Base-by-base conservation (phyloP, 257 asterid species). In the Solanum pinnatisectum region DNA sequence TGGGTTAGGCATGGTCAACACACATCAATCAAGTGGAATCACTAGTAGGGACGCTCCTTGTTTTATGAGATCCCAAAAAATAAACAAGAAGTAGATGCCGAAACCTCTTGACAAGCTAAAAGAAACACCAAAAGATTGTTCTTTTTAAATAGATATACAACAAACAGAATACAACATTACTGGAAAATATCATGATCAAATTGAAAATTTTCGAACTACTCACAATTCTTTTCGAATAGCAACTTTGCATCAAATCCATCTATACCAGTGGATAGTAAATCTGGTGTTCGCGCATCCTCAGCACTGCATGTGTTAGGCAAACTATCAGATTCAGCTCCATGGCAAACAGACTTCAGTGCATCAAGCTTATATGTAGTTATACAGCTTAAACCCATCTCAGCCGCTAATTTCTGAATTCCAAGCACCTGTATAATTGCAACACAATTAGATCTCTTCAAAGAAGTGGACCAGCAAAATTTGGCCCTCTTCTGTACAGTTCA, bases 331-430 rank as follows among this genome's bases (percentile, higher is more conserved):
- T 89, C 90, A 89, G 89, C 89, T 76, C 90, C 88, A 87, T 2
- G 88, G 76, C 71, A 86, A 85, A 96, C 96, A 87, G 99, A 91
- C 93, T 93, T 97, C 67, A 94, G 94, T 9, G 98, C 99, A 87
- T 97, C 99, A 88, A 97, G 98, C 87, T 94, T 97, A 86, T 89
- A 95, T 36, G 99, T 90, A 22, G 94, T 91, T 89, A 97, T 96
- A 87, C 98, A 94, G 87, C 91, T 93, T 89, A 97, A 92, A 83
- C 93, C 95, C 96, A 97, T 83, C 88, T 97, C 99, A 90, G 96
- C 96, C 3, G 95, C 98, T 94, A 93, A 90, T 89, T 95, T 96
- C 90, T 95, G 92, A 92, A 97, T 94, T 83, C 92, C 96, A 87
- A 94, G 95, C 90, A 95, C 99, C 99, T 97, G 96, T 37, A 89